These are phyloP conservation scores for Vitellaria paradoxa DNA, from an alignment of 179 eudicot genomes.

Conservation along the genomic window DNA sequence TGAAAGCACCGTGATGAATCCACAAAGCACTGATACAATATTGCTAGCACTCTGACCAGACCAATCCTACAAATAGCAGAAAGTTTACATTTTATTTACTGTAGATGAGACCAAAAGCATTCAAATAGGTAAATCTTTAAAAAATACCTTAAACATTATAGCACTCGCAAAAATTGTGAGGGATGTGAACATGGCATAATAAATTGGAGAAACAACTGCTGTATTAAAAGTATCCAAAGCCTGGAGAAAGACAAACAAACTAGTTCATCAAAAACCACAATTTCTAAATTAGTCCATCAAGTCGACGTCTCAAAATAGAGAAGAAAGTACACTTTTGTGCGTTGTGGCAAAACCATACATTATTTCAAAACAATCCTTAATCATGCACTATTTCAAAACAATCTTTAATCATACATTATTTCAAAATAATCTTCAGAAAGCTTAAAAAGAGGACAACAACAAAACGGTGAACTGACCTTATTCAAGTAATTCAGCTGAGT, in stretches of 20 bases:
- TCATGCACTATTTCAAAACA: too few relatives aligned
- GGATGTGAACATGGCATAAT: constrained; percentile 85
- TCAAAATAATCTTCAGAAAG: neutral
- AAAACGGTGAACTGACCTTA: constrained; percentile 51
- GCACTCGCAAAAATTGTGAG: constrained; percentile 90
- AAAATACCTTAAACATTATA: constrained; percentile 81
- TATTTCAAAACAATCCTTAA: too few relatives aligned
- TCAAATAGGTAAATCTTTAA: neutral
- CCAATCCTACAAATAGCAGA: constrained; percentile 60
- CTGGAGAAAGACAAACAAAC: constrained; percentile 23
- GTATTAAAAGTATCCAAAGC: constrained; percentile 83
- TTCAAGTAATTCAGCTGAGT: constrained; percentile 85
- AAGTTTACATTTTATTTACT: neutral
- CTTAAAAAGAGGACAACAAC: neutral
- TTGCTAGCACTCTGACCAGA: constrained; percentile 81
- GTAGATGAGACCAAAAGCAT: constrained; percentile 3
- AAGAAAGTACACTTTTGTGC: neutral
- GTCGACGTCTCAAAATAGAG: neutral
- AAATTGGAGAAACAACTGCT: constrained; percentile 82
- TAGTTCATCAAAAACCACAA: constrained; percentile 3
- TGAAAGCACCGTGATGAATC: constrained; percentile 81
- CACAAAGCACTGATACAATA: constrained; percentile 79
- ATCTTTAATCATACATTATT: too few relatives aligned
- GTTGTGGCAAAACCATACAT: neutral
- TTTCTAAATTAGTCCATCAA: constrained; percentile 8